Base-by-base conservation (phyloP, 1,139 yeast species). In the Pichia sp. region DNA sequence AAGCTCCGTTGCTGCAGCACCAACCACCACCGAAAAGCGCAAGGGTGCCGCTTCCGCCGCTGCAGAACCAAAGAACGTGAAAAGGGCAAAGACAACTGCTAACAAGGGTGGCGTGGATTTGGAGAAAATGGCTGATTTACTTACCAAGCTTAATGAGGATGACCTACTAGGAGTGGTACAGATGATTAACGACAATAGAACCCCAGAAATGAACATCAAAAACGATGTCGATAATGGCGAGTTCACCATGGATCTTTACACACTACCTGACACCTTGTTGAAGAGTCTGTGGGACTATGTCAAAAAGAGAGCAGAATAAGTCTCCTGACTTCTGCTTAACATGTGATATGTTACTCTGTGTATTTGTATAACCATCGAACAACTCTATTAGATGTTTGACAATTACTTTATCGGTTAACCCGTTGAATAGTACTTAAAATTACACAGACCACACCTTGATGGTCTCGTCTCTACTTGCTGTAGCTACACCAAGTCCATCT, bases 221-320 rank as follows among this genome's bases (percentile, higher is more conserved):
- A 91, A 91, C 61, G 96, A 91, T 56, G 88, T 85, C 35, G 97
- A 88, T 46, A 93, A 86, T 53, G 98, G 98, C 34, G 98, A 91
- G 64, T 91, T 91, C 60, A 88, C 94, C 41, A 86, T 91, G 84
- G 98, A 91, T 62, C 70, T 91, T 52, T 88, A 78, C 60, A 88
- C 97, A 29, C 69, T 91, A 50, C 98, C 98, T 16, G 97, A 88
- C 58, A 78, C 86, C 29, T 69, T 91, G 57, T 73, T 91, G 60
- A 86, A 83, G 63, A 84, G 94, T 69, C 70, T 91, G 60, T 87
- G 94, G 94, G 97, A 91, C 50, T 88, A 84, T 58, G 94, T 86
- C 32, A 79, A 77, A 61, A 84, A 84, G 62, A 77, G 70, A 50
- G 64, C 66, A 17, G 69, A 66, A 37, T 72, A 61, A 47, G 16